Base-by-base conservation (phyloP, 2,329 filamentous ascomycete genomes). In the Didymella pinodella region DNA sequence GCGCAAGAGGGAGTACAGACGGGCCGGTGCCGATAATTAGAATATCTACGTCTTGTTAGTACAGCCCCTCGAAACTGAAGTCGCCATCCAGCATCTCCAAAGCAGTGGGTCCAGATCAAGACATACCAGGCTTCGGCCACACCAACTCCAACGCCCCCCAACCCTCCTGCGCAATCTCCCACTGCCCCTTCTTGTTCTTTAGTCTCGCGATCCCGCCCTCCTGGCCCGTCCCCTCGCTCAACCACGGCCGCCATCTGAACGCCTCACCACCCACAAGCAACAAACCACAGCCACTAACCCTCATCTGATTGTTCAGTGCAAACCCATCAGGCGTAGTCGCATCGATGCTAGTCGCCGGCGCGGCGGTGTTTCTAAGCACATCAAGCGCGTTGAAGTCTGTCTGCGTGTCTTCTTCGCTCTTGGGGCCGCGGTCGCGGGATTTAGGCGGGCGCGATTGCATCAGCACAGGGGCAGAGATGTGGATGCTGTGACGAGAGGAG, bases 201-300 rank as follows among this genome's bases (percentile, higher is more conserved):
- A 96, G 78, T 58, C 68, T 78, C 62, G 28, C 45, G 5, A n/a
- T 41, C 34, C 12, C 18, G 76, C 60, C 53, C 52, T 76, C 74
- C 14, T 76, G 71, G 4, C 75, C 76, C n/a, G n/a, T 36, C 1
- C 45, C 57, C 41, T 71, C 80, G 4, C 75, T 77, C 60, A 85
- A 78, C 92, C 94, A 97, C 4, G 95, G 95, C 73, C 86, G 82
- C 95, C 95, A 99, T 49, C 83, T 80, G 75, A 97, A 98, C 0
- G 90, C 93, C 77, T 98, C 93, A 6, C 94, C 94, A 40, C 88
- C 89, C 1, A 97, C 85, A 5, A 99, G 83, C 62, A 99, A 75
- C 26, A 93, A 85, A 0, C 92, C 94, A 50, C 86, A 84, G 0
- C 86, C 86, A 1, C 81, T 79, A 29, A 96, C 86, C 52, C 86